Percentiles rank a stretch among this genome's conserved stretches.
Conservation (phyloP, 441 rosid genomes). For the Arabidopsis lyrata region DNA sequence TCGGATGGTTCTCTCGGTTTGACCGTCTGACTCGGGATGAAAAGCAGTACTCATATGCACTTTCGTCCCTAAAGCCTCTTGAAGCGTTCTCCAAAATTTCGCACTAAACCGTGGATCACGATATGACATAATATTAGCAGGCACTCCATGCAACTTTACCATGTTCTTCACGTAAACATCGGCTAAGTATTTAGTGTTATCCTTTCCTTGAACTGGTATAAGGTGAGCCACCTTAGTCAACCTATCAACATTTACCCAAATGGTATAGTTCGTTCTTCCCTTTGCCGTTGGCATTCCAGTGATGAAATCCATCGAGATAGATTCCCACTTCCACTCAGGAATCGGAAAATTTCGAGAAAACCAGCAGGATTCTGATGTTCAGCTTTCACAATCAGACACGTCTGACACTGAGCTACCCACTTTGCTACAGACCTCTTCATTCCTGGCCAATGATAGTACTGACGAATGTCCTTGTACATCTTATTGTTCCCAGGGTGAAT, state of each 20-base stretch:
- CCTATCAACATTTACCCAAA: not conserved
- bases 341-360: not conserved
- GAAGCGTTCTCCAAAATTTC: not conserved
- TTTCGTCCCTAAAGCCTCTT: not conserved
- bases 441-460: no score
- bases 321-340: not conserved
- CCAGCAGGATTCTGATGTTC: no score
- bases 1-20: not conserved
- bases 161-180: no score
- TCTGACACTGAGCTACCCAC: no score
- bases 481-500: no score
- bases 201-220: no score
- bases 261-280: not conserved
- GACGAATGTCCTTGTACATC: no score
- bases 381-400: no score
- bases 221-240: not conserved
- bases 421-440: no score
- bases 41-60: not conserved
- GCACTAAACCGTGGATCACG: not conserved
- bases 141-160: not conserved
- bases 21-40: not conserved
- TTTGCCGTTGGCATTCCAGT: not conserved
- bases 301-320: not conserved
- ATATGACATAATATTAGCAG: no score
- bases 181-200: no score